Conservation (phyloP, 441 rosid genomes). For the Adansonia madagascariensis region DNA sequence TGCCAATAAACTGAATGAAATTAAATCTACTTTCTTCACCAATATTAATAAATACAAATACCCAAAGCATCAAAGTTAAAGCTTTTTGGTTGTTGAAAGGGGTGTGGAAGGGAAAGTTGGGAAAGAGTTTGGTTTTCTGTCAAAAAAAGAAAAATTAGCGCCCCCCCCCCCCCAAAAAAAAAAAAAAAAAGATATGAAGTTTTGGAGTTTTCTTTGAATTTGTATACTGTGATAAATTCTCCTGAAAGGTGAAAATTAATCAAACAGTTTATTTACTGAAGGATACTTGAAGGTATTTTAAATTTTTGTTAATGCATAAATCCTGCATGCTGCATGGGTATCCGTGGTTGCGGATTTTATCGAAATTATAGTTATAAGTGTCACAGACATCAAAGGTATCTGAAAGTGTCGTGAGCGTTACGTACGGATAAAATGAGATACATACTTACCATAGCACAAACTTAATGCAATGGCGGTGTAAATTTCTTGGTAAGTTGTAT, state of each 20-base stretch:
- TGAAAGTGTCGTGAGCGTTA: slow-evolving; percentile 17
- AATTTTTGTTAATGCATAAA: too few species aligned
- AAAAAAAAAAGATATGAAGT: too few species aligned
- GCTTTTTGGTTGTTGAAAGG: not conserved
- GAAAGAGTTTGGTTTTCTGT: slow-evolving; percentile 19
- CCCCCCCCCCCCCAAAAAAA: too few species aligned
- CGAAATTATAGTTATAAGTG: too few species aligned
- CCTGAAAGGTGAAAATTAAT: slow-evolving; percentile 11
- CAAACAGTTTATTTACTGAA: slow-evolving; percentile 36
- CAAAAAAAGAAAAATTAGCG: not conserved
- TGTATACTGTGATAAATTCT: slow-evolving; percentile 22
- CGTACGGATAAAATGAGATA: not conserved
- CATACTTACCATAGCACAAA: not conserved
- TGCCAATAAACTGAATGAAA: slow-evolving; percentile 29
- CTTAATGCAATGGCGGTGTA: slow-evolving; percentile 6
- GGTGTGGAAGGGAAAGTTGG: slow-evolving; percentile 21
- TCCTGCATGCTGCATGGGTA: too few species aligned
- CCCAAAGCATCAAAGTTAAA: slow-evolving; percentile 24
- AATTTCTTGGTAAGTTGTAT: slow-evolving; percentile 29
- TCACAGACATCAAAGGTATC: slow-evolving; percentile 1
- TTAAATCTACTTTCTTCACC: slow-evolving; percentile 33
- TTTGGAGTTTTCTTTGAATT: not conserved
- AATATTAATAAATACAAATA: slow-evolving; percentile 28
- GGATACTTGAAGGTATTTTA: slow-evolving; percentile 27
- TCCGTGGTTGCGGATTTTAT: not conserved